These are phyloP conservation scores for Phalaenopsis equestris DNA, from an alignment of 106 monocot species.

Conservation along the genomic window DNA sequence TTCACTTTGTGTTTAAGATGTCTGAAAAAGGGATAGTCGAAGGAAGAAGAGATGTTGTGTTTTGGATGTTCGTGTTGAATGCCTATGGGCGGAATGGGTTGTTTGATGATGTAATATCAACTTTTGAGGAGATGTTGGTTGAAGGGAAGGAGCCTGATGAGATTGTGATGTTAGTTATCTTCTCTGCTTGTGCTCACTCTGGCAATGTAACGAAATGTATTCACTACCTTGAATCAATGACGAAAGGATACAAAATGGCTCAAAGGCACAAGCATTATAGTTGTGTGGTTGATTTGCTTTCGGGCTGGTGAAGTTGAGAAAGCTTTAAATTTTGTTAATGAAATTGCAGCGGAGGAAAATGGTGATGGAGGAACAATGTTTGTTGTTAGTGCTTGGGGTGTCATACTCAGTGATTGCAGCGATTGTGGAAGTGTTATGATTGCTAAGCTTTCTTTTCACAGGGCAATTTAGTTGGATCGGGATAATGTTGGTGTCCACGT, in stretches of 20 bases:
- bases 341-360: slow-evolving; percentile 6
- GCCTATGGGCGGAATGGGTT: slow-evolving; percentile 42
- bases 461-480: slow-evolving; percentile 42
- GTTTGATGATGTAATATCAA: slow-evolving; percentile 30
- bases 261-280: slow-evolving; percentile 46
- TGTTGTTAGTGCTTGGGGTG: slow-evolving; percentile 40
- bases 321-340: slow-evolving; percentile 41
- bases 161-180: slow-evolving; percentile 36
- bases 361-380: background rate
- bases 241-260: slow-evolving; percentile 11
- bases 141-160: slow-evolving; percentile 38
- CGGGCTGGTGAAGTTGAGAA: slow-evolving; percentile 41
- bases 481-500: slow-evolving; percentile 40
- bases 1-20: slow-evolving; percentile 32
- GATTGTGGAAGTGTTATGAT: slow-evolving; percentile 34
- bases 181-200: slow-evolving; percentile 48
- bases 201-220: slow-evolving; percentile 40
- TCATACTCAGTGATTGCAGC: slow-evolving; percentile 43
- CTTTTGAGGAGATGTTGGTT: slow-evolving; percentile 42
- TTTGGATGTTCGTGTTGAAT: slow-evolving; percentile 70
- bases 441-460: slow-evolving; percentile 34
- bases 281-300: slow-evolving; percentile 60
- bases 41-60: slow-evolving; percentile 32
- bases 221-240: slow-evolving; percentile 37
- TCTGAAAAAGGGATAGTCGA: background rate